phyloP scores from a whole-genome alignment of 148 eudicot species.

The Spergularia bocconei region DNA sequence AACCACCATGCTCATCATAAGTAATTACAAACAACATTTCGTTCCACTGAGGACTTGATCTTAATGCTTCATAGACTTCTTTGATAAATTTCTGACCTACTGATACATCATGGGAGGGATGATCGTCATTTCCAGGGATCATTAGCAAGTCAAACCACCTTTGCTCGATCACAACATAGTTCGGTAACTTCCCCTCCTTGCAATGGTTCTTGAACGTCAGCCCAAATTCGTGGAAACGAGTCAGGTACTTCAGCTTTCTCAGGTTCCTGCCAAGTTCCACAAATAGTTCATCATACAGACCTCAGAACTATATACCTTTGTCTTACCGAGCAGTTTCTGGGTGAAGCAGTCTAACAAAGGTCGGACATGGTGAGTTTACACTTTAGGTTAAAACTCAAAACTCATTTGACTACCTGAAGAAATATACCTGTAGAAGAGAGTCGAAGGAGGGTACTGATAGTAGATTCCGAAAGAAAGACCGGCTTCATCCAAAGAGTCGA shows the following conservation, averaged over 20 bases:
- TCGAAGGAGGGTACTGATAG: slow-evolving; percentile 59
- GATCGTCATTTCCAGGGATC: slow-evolving; percentile 57
- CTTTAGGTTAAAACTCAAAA: too few relatives aligned
- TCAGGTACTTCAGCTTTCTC: slow-evolving; percentile 39
- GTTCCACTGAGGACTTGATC: slow-evolving; percentile 86
- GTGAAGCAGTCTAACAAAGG: too few relatives aligned
- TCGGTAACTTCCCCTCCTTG: slow-evolving; percentile 53
- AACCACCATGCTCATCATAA: slow-evolving; percentile 92
- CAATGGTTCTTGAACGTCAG: slow-evolving; percentile 42
- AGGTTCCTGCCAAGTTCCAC: slow-evolving; percentile 31
- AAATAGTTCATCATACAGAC: neutral
- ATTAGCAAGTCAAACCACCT: slow-evolving; percentile 37
- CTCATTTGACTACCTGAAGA: too few relatives aligned
- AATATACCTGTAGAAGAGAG: slow-evolving; percentile 55
- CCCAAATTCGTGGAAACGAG: slow-evolving; percentile 42
- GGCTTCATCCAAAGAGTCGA: slow-evolving; percentile 52
- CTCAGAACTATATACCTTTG: too few relatives aligned
- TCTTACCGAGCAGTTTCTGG: too few relatives aligned
- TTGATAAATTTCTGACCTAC: slow-evolving; percentile 69
- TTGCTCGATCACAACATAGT: slow-evolving; percentile 54
- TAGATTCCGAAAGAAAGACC: slow-evolving; percentile 56
- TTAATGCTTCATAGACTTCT: slow-evolving; percentile 68
- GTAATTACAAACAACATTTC: slow-evolving; percentile 60
- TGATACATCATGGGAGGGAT: slow-evolving; percentile 65
- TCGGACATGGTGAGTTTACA: too few relatives aligned